Base-by-base conservation (phyloP, 2,329 filamentous ascomycete genomes). In the Curvularia lunata region DNA sequence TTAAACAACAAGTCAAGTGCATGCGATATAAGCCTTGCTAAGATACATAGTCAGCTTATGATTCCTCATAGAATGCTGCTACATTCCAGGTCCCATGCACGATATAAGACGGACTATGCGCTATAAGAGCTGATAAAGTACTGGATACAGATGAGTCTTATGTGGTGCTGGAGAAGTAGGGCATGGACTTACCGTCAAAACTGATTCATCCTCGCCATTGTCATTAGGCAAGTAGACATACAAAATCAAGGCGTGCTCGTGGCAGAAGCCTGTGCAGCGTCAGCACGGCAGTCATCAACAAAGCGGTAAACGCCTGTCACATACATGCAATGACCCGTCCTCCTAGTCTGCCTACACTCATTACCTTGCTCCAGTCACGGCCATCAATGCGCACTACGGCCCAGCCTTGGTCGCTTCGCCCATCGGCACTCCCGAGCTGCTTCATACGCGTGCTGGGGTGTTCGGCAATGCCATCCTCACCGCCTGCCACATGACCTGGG, bases 351-450 rank as follows among this genome's bases (percentile, higher is more conserved):
- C 94, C 94, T 12, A 98, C 93, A 75, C 92, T 96, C 65, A 99
- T 82, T n/a, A 98, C 94, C 65, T 86, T 87, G 30, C 92, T 92
- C 94, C 95, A 98, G 75, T 99, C 95, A 75, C 88, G 90, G 32
- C 92, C 95, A 78, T 98, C 95, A 23, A 98, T 92, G 52, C 91
- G 84, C 34, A 98, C 94, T 23, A 86, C 92, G 1, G 92, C 91
- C 92, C 94, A 98, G 45, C 87, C 88, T 60, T 92, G 88, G 13
- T 92, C 91, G 13, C 91, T 91, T 19, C 86, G 88, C 52, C 88
- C 83, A 58, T 83, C 80, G 0, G 82, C 79, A 42, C 78, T 80
- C 5, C 82, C 82, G 1, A 85, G 67, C 50, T 78, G 85, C 66
- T 86, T 87, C 83, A 96, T 94, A 58, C 82, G 84, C 50, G 91